Evolutionary conservation across 371 early-diverging fungal genomes (phyloP).

Genomic region (Mycotypha africana): DNA sequence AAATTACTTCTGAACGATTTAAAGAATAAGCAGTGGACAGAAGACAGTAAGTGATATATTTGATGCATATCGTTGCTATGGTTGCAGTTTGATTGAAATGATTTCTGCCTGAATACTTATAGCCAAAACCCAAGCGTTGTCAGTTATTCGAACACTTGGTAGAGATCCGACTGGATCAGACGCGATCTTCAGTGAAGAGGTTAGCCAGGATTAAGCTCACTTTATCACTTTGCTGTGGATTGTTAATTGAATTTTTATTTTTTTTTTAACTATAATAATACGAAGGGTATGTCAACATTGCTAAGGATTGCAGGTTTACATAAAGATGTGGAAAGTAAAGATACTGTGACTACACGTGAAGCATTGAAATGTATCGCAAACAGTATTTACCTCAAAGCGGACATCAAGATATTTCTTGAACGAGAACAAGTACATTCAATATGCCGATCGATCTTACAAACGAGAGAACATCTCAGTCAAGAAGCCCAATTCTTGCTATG

Average conservation of each 20-base stretch:
- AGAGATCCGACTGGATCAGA: conserved; percentile 18
- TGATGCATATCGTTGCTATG: not conserved
- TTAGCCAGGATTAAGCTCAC: too few relatives aligned
- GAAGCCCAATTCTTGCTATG: conserved; percentile 53
- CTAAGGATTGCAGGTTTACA: conserved; percentile 20
- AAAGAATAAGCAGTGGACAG: conserved; percentile 3
- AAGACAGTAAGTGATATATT: conserved; percentile 1
- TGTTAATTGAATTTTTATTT: too few relatives aligned
- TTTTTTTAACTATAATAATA: too few relatives aligned
- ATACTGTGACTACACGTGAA: conserved; percentile 33
- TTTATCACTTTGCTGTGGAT: too few relatives aligned
- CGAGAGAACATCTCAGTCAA: conserved; percentile 22
- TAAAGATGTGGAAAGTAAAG: conserved; percentile 3
- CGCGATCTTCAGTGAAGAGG: conserved; percentile 20
- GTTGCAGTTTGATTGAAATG: too few relatives aligned
- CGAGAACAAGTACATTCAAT: conserved; percentile 29
- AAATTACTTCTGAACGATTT: conserved; percentile 10
- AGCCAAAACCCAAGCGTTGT: conserved; percentile 15
- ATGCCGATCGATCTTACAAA: conserved; percentile 29
- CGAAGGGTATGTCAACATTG: conserved; percentile 29
- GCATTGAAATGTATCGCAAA: conserved; percentile 59
- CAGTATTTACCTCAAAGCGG: conserved; percentile 41
- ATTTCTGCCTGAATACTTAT: too few relatives aligned
- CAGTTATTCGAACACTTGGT: conserved; percentile 16
- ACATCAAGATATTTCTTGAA: conserved; percentile 39